A percentile compares a stretch with the other conserved stretches of the same genome.
These are phyloP conservation scores for Erodium trifolium DNA, from an alignment of 441 rosid species.

Conservation along the genomic window DNA sequence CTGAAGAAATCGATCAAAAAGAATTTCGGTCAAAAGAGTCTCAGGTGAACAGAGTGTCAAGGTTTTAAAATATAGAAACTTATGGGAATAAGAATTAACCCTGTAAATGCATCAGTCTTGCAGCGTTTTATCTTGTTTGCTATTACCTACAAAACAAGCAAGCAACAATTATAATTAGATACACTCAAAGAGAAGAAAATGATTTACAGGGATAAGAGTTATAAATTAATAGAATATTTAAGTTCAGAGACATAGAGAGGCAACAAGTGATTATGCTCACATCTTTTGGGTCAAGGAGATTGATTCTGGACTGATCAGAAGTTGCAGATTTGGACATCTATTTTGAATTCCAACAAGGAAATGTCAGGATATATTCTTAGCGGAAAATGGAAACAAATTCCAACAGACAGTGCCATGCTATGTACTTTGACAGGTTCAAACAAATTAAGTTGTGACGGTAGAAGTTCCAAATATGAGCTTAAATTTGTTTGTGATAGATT, in stretches of 20 bases:
- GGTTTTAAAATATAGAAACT: background rate
- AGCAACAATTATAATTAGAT: background rate
- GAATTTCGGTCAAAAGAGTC: background rate
- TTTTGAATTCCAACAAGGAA: constrained; percentile 22
- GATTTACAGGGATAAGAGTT: background rate
- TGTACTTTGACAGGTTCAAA: background rate
- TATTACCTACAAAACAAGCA: constrained; percentile 42
- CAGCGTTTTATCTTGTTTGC: constrained; percentile 85
- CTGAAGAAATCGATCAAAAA: constrained; percentile 27
- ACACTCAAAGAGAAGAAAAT: background rate
- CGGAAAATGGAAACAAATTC: background rate
- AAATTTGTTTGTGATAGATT: background rate
- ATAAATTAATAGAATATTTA: background rate
- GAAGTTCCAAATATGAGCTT: background rate
- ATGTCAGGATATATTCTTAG: constrained; percentile 9
- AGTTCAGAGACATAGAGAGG: constrained; percentile 9
- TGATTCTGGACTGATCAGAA: constrained; percentile 86
- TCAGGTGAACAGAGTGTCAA: background rate
- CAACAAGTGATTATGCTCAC: constrained; percentile 38
- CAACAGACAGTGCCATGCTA: background rate
- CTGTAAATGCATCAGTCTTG: constrained; percentile 79
- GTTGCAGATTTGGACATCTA: constrained; percentile 97
- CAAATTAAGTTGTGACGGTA: background rate
- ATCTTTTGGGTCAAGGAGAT: constrained; percentile 90
- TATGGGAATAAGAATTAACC: constrained; percentile 32